A percentile compares a stretch with the other conserved stretches of the same genome.
These are phyloP conservation scores for Trichoderma atrobrunneum DNA, from an alignment of 2,329 filamentous ascomycete genomes.

Conservation along the genomic window DNA sequence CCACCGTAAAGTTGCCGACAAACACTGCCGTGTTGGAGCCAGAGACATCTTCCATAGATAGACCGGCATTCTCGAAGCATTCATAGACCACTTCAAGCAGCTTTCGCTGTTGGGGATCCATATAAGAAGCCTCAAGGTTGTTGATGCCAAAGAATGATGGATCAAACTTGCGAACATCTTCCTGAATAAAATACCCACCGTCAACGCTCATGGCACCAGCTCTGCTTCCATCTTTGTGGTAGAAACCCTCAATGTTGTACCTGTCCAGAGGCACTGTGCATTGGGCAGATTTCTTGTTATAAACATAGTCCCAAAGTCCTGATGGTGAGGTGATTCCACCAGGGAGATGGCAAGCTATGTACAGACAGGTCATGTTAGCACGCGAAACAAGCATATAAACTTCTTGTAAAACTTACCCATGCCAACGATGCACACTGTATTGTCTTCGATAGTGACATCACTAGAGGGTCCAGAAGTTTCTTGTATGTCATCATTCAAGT, in stretches of 20 bases:
- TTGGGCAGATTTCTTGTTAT: constrained; percentile 28
- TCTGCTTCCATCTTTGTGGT: constrained; percentile 19
- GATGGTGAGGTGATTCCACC: constrained; percentile 16
- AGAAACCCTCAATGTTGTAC: constrained; percentile 22
- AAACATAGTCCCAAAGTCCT: constrained; percentile 32
- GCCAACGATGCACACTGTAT: constrained; percentile 10
- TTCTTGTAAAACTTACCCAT: background rate
- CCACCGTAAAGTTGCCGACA: constrained; percentile 18
- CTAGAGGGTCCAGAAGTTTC: constrained; percentile 11
- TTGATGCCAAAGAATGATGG: constrained; percentile 7
- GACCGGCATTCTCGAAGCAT: constrained; percentile 23
- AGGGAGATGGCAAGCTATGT: constrained; percentile 13
- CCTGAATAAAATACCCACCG: constrained; percentile 29
- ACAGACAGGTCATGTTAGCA: background rate
- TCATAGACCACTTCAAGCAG: constrained; percentile 33
- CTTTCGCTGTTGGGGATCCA: constrained; percentile 33
- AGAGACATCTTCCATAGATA: constrained; percentile 8
- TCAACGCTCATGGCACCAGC: constrained; percentile 9
- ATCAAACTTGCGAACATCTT: constrained; percentile 14
- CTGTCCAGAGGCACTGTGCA: constrained; percentile 28
- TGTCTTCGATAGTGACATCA: background rate
- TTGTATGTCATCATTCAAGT: background rate
- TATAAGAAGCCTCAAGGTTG: background rate
- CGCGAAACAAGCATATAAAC: background rate
- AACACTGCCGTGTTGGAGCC: constrained; percentile 17